Conservation (phyloP, 805 yeast genomes). For the Kuraishia cidri region DNA sequence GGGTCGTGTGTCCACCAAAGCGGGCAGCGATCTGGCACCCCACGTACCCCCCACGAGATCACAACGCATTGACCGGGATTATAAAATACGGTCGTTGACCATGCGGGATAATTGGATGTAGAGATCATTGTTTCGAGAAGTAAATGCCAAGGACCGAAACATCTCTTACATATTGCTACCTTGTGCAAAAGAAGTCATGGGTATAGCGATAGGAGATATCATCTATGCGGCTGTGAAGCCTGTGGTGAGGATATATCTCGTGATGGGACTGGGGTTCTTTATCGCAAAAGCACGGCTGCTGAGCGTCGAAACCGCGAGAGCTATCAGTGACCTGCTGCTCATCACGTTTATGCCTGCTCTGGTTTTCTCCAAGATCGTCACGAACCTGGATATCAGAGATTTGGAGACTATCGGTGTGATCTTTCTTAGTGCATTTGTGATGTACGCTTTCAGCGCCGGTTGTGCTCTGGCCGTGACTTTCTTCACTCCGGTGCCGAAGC, state of each 20-base stretch:
- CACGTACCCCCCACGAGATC: too few relatives aligned
- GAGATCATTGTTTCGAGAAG: too few relatives aligned
- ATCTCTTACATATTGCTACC: too few relatives aligned
- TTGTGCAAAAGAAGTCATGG: too few relatives aligned
- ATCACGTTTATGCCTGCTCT: conserved; percentile 59
- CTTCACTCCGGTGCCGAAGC: conserved; percentile 43
- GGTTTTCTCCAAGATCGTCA: conserved; percentile 54
- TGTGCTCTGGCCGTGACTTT: conserved; percentile 28
- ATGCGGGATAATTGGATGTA: too few relatives aligned
- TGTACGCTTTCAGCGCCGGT: conserved; percentile 40
- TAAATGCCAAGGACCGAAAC: too few relatives aligned
- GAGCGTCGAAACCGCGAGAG: conserved; percentile 52
- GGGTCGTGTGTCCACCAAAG: too few relatives aligned
- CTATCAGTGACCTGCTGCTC: conserved; percentile 55
- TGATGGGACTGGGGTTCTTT: conserved; percentile 56
- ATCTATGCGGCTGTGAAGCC: conserved; percentile 64
- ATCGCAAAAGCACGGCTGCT: conserved; percentile 51
- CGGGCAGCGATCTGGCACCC: too few relatives aligned
- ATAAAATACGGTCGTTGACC: too few relatives aligned
- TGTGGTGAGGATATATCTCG: conserved; percentile 64
- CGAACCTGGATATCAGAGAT: conserved; percentile 52
- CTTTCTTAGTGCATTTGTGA: conserved; percentile 37
- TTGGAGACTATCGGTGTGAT: conserved; percentile 65
- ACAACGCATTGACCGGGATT: too few relatives aligned
- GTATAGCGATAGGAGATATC: conserved; percentile 12